phyloP scores from a whole-genome alignment of 768 basidiomycete species.

The Lactifluus volemus region DNA sequence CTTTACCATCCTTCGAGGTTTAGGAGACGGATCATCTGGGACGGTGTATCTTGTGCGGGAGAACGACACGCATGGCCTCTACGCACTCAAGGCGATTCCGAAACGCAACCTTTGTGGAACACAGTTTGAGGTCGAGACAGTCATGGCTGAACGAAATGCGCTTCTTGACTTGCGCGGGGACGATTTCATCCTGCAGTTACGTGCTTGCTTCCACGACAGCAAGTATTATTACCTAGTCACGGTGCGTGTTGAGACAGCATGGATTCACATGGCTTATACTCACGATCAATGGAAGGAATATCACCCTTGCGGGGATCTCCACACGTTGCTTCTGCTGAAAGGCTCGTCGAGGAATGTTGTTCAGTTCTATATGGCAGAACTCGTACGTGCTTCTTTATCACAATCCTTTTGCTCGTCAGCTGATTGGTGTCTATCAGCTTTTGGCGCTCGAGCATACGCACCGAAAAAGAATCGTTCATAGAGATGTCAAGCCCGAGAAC shows the following conservation, averaged over 20 bases:
- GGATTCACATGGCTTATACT: neutral
- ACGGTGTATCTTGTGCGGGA: constrained; percentile 10
- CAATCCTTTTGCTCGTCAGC: neutral
- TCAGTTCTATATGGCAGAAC: constrained; percentile 17
- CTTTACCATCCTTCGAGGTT: constrained; percentile 5
- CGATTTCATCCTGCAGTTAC: constrained; percentile 13
- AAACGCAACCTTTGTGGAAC: constrained; percentile 1
- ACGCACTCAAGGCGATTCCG: constrained; percentile 14
- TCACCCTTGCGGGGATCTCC: constrained; percentile 15
- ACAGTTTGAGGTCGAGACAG: neutral
- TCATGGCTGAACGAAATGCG: constrained; percentile 8
- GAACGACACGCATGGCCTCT: constrained; percentile 6
- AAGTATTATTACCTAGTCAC: constrained; percentile 8
- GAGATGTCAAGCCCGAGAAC: constrained; percentile 16
- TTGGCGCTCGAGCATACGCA: constrained; percentile 10
- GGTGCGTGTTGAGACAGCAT: neutral
- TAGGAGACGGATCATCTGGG: constrained; percentile 13
- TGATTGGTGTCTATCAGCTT: neutral
- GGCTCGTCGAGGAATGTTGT: constrained; percentile 2
- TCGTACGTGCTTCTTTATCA: neutral
- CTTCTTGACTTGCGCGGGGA: constrained; percentile 14
- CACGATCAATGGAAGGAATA: constrained; percentile 6
- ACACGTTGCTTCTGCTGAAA: constrained; percentile 1
- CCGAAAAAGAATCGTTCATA: constrained; percentile 9
- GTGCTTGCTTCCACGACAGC: constrained; percentile 16